Evolutionary conservation across 169 alveolate species (phyloP), one percentile per base, ranked within the genome.

Genomic region (Plasmodium knowlesi): DNA sequence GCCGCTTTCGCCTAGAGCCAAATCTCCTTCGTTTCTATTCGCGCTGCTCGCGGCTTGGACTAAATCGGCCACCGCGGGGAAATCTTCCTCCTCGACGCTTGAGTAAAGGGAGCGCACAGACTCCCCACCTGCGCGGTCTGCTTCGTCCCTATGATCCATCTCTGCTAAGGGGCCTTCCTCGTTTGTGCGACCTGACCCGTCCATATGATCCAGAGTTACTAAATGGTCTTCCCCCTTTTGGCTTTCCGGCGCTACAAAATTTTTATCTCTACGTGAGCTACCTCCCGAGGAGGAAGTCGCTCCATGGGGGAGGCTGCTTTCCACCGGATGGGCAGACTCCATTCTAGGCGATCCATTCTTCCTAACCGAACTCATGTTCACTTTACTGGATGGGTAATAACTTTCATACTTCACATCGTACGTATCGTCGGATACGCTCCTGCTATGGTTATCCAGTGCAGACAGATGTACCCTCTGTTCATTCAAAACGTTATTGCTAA

Each of bases 401-500:
- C 37, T 67, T 22, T 67, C 37, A 67, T 67, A 67, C 32, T 67
- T 67, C 9, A 67, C 76, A 67, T 67, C 76, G n/a, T 67, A 67
- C 14, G 37, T 67, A 28, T 67, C 76, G 76, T 67, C 37, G 0
- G 76, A 67, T 0, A 28, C n/a, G 28, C 76, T 67, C 12, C 19
- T 67, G 76, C 37, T 67, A 25, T 67, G 76, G 10, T n/a, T 67
- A 0, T 67, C 76, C n/a, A 25, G 28, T n/a, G 34, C 43, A 41
- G 34, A 12, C 39, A 70, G 30, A 14, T 50, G 34, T 19, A 22
- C 76, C 70, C 76, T 86, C 41, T 86, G 41, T 76, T 74, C 82
- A 53, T 30, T 53, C 32, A 89, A 61, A 61, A 89, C 82, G 46
- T 89, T 89, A 67, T 89, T 89, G 39, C 94, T 82, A 73, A 83